Evolutionary conservation across 305 asterid species (phyloP), one percentile per base, ranked within the genome.

Genomic region (Petunia hybrid): DNA sequence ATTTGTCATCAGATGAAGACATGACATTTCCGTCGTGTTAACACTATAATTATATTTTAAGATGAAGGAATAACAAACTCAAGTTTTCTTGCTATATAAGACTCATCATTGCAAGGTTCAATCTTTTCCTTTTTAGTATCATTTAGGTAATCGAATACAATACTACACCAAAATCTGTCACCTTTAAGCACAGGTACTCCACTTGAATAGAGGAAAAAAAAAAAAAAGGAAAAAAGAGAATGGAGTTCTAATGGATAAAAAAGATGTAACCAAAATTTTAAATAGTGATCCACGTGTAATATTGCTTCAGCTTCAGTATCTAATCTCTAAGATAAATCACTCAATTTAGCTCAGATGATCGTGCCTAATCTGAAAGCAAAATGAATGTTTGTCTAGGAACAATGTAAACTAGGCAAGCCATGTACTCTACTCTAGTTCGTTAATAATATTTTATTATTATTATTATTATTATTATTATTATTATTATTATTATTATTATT

Each of bases 31-130:
- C 0, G 8, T 40, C 40, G 51, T 14, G 39, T 40, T 66, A 66
- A 10, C 12, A 66, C 73, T 39, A 14, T 66, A 66, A 14, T 41
- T 40, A 66, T 12, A 65, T 39, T 65, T 6, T 4, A 4, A 38
- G 71, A 66, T 41, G 74, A 40, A 40, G 0, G 6, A 57, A 66
- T 40, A 66, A 66, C 36, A 41, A 40, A 66, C 53, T 40, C 6
- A 66, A 66, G 36, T 66, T 0, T 14, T 41, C 74, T 40, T 6
- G 36, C 46, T 66, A 51, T 9, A 8, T 39, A 66, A 66, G 13
- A 41, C 51, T 66, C 51, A 66, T 66, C 74, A 66, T 66, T n/a
- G 36, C 35, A 60, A 57, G 39, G 12, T 36, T 59, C 64, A 59
- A 59, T 59, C 64, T 22, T 59, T 16, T 9, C 64, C 6, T 59